Evolutionary conservation across 2,329 filamentous ascomycete genomes (phyloP).

Genomic region (Paramyrothecium sp.): DNA sequence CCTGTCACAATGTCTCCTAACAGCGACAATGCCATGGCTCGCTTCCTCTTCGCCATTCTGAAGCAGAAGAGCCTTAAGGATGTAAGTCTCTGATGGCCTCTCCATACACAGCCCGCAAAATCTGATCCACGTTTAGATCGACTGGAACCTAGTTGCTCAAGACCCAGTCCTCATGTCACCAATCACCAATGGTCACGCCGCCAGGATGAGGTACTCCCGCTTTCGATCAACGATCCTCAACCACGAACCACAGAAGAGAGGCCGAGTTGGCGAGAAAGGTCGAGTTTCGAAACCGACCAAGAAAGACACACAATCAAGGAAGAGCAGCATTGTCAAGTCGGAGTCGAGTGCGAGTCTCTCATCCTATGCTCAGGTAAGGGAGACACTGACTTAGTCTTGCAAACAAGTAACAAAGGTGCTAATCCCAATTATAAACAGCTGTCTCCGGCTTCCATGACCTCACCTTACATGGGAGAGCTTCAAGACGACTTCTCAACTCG

Average conservation of each 20-base stretch:
- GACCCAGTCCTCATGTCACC: constrained; percentile 52
- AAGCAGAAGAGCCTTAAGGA: constrained; percentile 60
- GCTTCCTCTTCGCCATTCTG: constrained; percentile 59
- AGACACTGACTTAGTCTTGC: too few species aligned
- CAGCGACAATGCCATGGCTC: constrained; percentile 55
- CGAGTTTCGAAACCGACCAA: constrained; percentile 44
- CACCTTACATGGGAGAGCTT: constrained; percentile 33
- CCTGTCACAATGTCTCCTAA: constrained; percentile 47
- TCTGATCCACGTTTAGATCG: constrained; percentile 41
- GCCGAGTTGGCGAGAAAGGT: constrained; percentile 38
- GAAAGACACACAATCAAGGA: constrained; percentile 29
- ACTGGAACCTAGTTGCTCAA: constrained; percentile 56
- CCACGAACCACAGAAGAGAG: constrained; percentile 46
- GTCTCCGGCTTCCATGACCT: constrained; percentile 34
- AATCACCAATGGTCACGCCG: constrained; percentile 60
- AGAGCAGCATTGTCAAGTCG: constrained; percentile 36
- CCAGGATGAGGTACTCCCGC: constrained; percentile 58
- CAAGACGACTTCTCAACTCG: constrained; percentile 34
- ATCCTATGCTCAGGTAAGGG: constrained; percentile 25
- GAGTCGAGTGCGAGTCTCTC: constrained; percentile 30
- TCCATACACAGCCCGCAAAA: constrained; percentile 5
- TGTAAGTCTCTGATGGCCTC: constrained; percentile 39
- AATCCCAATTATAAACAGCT: constrained; percentile 28
- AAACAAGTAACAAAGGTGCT: too few species aligned
- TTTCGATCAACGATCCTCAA: constrained; percentile 48